Base-by-base conservation (phyloP, 495 filamentous ascomycete genomes). In the Penicillium soppii region DNA sequence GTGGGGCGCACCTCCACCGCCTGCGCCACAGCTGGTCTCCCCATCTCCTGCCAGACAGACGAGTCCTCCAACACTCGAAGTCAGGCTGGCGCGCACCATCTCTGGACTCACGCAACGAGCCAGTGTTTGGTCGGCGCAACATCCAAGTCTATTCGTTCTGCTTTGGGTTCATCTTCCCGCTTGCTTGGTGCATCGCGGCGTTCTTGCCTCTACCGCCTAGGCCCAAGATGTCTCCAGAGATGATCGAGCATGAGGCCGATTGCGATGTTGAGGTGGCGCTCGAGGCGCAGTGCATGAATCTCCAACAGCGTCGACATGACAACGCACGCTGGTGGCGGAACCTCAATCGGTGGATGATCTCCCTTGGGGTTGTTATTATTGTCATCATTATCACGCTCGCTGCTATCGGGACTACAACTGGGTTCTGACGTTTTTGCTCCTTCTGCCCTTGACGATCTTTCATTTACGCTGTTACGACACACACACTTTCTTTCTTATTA, bases 311-410 rank as follows among this genome's bases (percentile, higher is more conserved):
- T 32, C 78, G 81, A 42, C 90, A 89, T 63, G 79, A 89, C 58
- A 96, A 90, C 63, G 90, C 90, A 10, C 78, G 82, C 30, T 97
- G 92, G 91, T 97, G 94, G 94, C 81, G 94, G 51, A 88, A 82
- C 51, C 75, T 97, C 38, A 98, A 98, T 68, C 85, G 91, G 35
- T 80, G 85, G 60, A 92, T 98, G 90, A 83, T 84, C 43, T 69
- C 88, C 33, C 59, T 95, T 40, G 94, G 94, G 13, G 62, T 94
- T 12, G 70, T 88, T 48, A 81, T 98, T 26, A 81, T 96, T 48
- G 82, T 82, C 46, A 83, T 86, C 21, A 78, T 96, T 50, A 76
- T 80, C 54, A 78, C 76, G 15, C 74, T 88, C 21, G 79, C 81
- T 49, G 77, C 83, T 50, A 71, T 90, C 26, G 85, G 74, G 17